These are phyloP conservation scores for Senna tora DNA, from an alignment of 306 rosid species.

Conservation along the genomic window DNA sequence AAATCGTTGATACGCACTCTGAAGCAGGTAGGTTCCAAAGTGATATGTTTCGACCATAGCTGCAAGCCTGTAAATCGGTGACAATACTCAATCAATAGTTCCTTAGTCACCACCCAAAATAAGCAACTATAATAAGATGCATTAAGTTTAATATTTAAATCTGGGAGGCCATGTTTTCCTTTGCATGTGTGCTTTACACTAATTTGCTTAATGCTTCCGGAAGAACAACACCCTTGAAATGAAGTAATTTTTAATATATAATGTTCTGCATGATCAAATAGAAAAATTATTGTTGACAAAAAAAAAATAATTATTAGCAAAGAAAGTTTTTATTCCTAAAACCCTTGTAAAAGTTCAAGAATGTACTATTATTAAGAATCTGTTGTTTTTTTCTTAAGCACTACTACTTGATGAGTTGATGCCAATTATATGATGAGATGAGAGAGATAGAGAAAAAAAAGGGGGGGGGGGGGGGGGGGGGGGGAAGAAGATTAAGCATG, in stretches of 20 bases:
- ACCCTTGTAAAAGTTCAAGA: neutral
- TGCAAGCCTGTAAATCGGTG: slow-evolving; percentile 66
- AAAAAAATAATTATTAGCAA: no score
- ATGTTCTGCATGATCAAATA: slow-evolving; percentile 8
- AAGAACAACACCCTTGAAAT: slow-evolving; percentile 20
- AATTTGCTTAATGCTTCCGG: neutral
- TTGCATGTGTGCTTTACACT: slow-evolving; percentile 24
- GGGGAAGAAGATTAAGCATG: neutral
- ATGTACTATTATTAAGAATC: slow-evolving; percentile 24
- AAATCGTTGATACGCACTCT: slow-evolving; percentile 67
- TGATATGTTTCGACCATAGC: slow-evolving; percentile 77
- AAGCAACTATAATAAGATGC: slow-evolving; percentile 31
- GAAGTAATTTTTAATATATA: neutral
- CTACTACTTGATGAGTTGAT: neutral
- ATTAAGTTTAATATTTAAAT: slow-evolving; percentile 1
- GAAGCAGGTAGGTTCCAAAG: slow-evolving; percentile 94
- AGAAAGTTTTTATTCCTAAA: slow-evolving; percentile 1
- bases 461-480: no score
- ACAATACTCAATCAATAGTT: slow-evolving; percentile 22
- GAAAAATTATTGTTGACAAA: no score
- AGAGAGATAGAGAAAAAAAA: neutral
- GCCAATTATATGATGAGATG: neutral
- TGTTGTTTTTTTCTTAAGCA: slow-evolving; percentile 1
- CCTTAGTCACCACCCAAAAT: slow-evolving; percentile 20
- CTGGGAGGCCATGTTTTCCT: neutral